Conservation (phyloP, 495 filamentous ascomycete genomes). For the Xylaria acuta region DNA sequence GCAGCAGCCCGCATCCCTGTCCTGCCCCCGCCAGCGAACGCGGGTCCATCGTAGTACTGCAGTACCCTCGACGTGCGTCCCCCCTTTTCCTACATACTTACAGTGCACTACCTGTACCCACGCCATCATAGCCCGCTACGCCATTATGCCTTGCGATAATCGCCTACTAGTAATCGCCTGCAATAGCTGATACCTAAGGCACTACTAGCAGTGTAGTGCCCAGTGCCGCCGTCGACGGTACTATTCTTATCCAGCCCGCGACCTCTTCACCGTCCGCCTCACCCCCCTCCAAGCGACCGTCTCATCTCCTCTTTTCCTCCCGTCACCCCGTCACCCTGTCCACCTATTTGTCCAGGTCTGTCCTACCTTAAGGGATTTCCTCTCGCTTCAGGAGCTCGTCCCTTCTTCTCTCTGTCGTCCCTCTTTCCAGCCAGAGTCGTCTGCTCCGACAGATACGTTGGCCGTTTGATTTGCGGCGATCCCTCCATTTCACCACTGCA, state of each 20-base stretch:
- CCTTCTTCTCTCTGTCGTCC: neutral
- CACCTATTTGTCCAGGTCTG: neutral
- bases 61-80: neutral
- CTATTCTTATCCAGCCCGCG: neutral
- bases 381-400: conserved; percentile 17
- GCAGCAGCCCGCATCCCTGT: neutral
- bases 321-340: neutral
- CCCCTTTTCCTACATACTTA: conserved; percentile 1
- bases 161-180: neutral
- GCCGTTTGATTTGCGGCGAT: neutral
- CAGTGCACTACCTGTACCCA: neutral
- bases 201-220: no score
- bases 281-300: neutral
- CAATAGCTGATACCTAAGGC: neutral
- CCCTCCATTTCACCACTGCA: neutral
- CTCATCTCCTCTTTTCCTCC: neutral
- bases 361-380: conserved; percentile 12
- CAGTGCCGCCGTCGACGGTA: neutral
- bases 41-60: neutral
- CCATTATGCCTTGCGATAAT: conserved; percentile 11
- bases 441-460: conserved; percentile 9
- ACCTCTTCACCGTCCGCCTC: conserved; percentile 7
- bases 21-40: neutral
- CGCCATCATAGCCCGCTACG: neutral
- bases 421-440: conserved; percentile 8